Evolutionary conservation across 2,329 filamentous ascomycete species (phyloP).

Genomic region (Myrmaecium sp.): DNA sequence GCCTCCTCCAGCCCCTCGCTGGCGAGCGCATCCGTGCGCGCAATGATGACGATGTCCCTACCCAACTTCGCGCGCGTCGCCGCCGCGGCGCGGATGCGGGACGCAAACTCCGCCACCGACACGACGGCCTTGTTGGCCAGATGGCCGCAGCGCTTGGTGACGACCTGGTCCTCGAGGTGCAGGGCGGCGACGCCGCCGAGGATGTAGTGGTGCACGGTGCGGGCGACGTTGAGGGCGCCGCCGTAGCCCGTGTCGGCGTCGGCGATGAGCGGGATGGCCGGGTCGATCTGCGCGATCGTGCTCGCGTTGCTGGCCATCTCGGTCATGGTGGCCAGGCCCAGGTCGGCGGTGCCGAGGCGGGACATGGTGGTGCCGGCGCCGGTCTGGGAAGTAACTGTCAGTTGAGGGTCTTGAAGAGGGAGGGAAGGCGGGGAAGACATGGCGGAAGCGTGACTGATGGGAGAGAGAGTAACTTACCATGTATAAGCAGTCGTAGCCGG

Average conservation of each 20-base stretch:
- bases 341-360: constrained; percentile 42
- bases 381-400: constrained; percentile 25
- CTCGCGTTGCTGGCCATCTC: constrained; percentile 46
- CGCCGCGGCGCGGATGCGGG: constrained; percentile 40
- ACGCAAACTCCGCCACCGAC: constrained; percentile 29
- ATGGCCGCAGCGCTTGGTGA: constrained; percentile 49
- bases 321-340: constrained; percentile 42
- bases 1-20: constrained; percentile 40
- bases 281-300: constrained; percentile 45
- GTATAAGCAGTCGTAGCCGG: constrained; percentile 47
- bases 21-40: constrained; percentile 45
- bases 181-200: constrained; percentile 39
- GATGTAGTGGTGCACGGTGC: constrained; percentile 35
- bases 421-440: not conserved
- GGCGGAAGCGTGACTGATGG: not conserved
- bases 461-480: constrained; percentile 34
- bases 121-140: constrained; percentile 45
- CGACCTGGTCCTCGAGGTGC: constrained; percentile 47
- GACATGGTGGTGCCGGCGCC: constrained; percentile 45
- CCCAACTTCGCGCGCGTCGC: constrained; percentile 30
- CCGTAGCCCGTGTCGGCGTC: constrained; percentile 45
- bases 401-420: not conserved
- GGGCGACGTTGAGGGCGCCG: constrained; percentile 14
- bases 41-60: constrained; percentile 47
- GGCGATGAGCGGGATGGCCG: constrained; percentile 40